Evolutionary conservation across 1,284 basidiomycete species (phyloP).

Genomic region (Mycena sp.): DNA sequence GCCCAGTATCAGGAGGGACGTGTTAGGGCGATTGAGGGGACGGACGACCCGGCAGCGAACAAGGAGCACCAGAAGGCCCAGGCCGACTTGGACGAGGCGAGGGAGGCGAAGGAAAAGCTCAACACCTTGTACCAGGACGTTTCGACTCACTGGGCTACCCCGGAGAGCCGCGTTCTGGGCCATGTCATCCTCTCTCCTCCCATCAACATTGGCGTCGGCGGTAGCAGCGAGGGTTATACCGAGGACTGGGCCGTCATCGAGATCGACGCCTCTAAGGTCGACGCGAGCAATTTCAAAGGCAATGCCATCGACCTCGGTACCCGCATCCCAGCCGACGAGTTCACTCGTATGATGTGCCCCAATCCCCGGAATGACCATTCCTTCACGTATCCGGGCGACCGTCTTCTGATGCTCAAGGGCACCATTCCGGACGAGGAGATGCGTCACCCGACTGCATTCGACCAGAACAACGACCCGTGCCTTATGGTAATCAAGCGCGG

Average conservation of each 20-base stretch:
- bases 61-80: neutral
- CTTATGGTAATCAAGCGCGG: constrained; percentile 46
- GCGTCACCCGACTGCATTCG: constrained; percentile 36
- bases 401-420: constrained; percentile 38
- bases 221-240: constrained; percentile 29
- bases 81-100: neutral
- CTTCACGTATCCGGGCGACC: constrained; percentile 39
- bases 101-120: neutral
- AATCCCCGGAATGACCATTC: constrained; percentile 12
- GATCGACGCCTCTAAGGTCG: constrained; percentile 38
- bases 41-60: neutral
- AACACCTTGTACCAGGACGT: constrained; percentile 22
- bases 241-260: constrained; percentile 42
- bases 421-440: constrained; percentile 33
- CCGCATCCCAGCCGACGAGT: constrained; percentile 35
- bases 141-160: constrained; percentile 31
- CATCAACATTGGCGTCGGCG: constrained; percentile 34
- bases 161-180: constrained; percentile 39
- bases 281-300: constrained; percentile 36
- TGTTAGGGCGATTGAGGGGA: neutral
- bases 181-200: constrained; percentile 42
- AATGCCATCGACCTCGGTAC: constrained; percentile 35
- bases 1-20: neutral
- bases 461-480: constrained; percentile 36
- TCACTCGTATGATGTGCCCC: no score